These are phyloP conservation scores for Centrapalus pauciflorus DNA, from an alignment of 129 eudicot species.

Conservation along the genomic window DNA sequence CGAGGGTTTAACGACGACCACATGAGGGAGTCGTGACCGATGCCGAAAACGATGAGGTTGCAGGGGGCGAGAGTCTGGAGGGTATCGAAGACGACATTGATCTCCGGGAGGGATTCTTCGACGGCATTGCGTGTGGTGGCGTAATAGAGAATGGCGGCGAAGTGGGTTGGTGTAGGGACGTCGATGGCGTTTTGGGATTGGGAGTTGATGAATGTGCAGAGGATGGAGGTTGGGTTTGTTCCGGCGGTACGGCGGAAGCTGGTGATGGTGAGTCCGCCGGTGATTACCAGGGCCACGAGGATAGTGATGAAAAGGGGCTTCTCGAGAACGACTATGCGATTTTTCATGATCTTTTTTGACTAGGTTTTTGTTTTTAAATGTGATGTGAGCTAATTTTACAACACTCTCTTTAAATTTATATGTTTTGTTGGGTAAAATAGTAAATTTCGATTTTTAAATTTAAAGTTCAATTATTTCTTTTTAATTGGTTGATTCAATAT, in stretches of 20 bases:
- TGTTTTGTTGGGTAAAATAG: no score
- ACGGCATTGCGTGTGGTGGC: slow-evolving; percentile 56
- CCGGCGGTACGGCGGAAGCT: slow-evolving; percentile 23
- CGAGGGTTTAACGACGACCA: slow-evolving; percentile 50
- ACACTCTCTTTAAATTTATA: no score
- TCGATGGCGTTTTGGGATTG: not conserved
- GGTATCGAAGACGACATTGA: slow-evolving; percentile 29
- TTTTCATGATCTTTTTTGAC: slow-evolving; percentile 21
- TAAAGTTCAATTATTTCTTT: no score
- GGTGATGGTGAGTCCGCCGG: slow-evolving; percentile 40
- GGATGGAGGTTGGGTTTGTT: slow-evolving; percentile 29
- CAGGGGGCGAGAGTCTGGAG: slow-evolving; percentile 40
- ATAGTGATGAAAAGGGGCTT: slow-evolving; percentile 32
- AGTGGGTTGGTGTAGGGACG: slow-evolving; percentile 18
- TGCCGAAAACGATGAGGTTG: slow-evolving; percentile 53
- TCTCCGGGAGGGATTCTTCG: slow-evolving; percentile 46
- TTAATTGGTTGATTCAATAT: no score
- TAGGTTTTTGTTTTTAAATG: no score
- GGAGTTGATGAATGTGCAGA: slow-evolving; percentile 27
- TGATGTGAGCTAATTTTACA: no score
- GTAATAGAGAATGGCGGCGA: slow-evolving; percentile 55
- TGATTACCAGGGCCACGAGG: slow-evolving; percentile 27
- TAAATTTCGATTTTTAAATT: no score
- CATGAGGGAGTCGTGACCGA: slow-evolving; percentile 54
- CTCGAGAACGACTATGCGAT: slow-evolving; percentile 22